phyloP scores from a whole-genome alignment of 306 rosid genomes.

The Adenanthera pavonina region DNA sequence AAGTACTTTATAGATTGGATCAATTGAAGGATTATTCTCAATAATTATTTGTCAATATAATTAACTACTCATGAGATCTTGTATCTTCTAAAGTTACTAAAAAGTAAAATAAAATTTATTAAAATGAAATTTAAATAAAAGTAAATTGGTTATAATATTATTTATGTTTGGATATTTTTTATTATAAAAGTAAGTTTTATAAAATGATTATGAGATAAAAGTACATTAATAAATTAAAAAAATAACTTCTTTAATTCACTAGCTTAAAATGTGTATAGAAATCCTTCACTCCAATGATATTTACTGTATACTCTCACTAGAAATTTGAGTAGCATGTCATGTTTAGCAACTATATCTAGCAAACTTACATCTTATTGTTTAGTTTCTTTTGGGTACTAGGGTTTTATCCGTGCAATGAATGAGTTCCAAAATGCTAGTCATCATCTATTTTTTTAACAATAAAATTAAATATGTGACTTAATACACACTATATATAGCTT shows the following conservation, averaged over 20 bases:
- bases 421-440: no score
- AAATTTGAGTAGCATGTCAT: no score
- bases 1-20: conserved; percentile 18
- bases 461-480: neutral
- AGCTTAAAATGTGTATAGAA: no score
- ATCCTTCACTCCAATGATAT: no score
- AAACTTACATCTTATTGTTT: neutral
- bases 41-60: neutral
- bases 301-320: no score
- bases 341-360: neutral
- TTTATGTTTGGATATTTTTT: no score
- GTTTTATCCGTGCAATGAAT: no score
- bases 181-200: no score
- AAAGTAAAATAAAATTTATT: neutral
- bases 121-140: neutral
- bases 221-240: no score
- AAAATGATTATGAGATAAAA: no score
- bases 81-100: neutral
- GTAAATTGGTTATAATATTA: neutral
- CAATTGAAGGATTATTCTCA: conserved; percentile 32
- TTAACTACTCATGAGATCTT: conserved; percentile 25
- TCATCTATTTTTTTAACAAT: neutral
- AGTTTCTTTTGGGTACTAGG: neutral
- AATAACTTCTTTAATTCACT: no score
- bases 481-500: no score